Percentiles rank a stretch among this genome's conserved stretches.
Evolutionary conservation across 306 rosid genomes (phyloP).

Genomic region (Cicer yamashitae): DNA sequence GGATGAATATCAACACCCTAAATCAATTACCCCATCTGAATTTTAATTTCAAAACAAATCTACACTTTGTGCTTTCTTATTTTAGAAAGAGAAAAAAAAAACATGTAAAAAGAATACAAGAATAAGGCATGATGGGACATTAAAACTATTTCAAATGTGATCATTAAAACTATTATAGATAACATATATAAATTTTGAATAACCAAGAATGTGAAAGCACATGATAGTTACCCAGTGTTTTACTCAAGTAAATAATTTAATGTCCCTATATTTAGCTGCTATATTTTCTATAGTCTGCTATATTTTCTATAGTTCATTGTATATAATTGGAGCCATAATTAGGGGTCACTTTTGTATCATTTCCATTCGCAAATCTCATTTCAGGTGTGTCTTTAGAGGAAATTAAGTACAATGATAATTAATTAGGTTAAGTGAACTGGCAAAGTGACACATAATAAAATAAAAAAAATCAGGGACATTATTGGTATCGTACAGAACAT

Average conservation of each 20-base stretch:
- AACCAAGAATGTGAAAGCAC: too few relatives aligned
- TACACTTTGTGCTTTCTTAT: too few relatives aligned
- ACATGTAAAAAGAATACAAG: too few relatives aligned
- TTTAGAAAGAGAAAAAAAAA: too few relatives aligned
- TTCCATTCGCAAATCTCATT: not conserved
- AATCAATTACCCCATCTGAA: fast-evolving
- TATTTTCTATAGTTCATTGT: not conserved
- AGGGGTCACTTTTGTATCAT: not conserved
- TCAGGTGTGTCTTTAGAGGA: not conserved
- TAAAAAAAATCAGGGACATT: too few relatives aligned
- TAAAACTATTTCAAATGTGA: too few relatives aligned
- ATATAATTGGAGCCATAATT: not conserved
- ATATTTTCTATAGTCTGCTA: not conserved
- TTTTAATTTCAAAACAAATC: too few relatives aligned
- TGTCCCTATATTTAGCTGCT: not conserved
- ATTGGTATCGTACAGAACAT: too few relatives aligned
- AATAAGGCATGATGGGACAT: too few relatives aligned
- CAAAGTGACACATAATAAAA: not conserved
- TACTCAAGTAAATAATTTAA: not conserved
- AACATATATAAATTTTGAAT: too few relatives aligned
- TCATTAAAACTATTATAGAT: too few relatives aligned
- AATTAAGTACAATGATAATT: not conserved
- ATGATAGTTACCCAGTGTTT: not conserved
- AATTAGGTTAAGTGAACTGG: not conserved
- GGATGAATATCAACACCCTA: too few relatives aligned